A percentile compares a stretch with the other conserved stretches of the same genome.
phyloP scores from a whole-genome alignment of 2,329 filamentous ascomycete genomes.

The Pseudocercospora eumusae region DNA sequence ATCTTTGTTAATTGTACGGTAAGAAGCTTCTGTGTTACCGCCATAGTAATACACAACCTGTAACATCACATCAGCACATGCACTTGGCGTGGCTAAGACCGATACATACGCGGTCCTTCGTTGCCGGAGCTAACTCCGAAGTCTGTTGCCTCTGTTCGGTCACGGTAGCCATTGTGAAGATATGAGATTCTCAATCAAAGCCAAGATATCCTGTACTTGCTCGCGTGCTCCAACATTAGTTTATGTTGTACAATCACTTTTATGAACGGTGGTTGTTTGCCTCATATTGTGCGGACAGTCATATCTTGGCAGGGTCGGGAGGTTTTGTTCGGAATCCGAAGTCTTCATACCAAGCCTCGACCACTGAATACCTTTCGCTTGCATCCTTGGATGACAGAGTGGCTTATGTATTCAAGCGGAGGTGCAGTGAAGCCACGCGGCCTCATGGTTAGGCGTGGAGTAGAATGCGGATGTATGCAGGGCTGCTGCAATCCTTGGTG shows the following conservation, averaged over 20 bases:
- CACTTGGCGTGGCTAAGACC: neutral
- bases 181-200: neutral
- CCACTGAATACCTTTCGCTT: neutral
- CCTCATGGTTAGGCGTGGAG: too few species aligned
- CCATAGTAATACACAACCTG: slow-evolving; percentile 20
- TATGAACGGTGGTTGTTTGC: neutral
- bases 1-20: slow-evolving; percentile 17
- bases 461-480: too few species aligned
- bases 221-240: neutral
- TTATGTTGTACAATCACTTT: neutral
- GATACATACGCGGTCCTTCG: neutral
- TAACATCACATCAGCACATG: neutral
- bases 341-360: neutral
- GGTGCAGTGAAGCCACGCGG: too few species aligned
- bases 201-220: neutral
- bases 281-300: neutral
- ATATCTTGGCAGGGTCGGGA: neutral
- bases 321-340: neutral
- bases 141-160: neutral
- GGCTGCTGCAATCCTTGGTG: too few species aligned
- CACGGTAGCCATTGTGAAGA: neutral
- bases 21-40: slow-evolving; percentile 13
- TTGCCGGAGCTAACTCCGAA: neutral
- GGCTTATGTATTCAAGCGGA: too few species aligned
- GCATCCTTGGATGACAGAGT: too few species aligned